Evolutionary conservation across 352 stramenopile species (phyloP).

Genomic region (Blastocystis sp.): DNA sequence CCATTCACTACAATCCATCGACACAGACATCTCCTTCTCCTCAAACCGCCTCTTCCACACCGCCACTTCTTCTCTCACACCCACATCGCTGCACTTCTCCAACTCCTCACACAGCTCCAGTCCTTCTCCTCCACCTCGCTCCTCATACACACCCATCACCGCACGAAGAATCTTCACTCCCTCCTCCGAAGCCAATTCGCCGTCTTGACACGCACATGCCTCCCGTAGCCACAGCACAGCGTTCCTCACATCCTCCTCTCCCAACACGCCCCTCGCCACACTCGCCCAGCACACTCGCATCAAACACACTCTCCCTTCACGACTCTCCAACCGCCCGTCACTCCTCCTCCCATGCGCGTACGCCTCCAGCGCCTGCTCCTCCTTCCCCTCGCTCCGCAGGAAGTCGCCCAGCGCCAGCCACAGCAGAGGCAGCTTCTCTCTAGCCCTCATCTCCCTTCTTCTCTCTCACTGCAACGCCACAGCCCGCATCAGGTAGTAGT

Average conservation of each 20-base stretch:
- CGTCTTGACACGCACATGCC: background rate
- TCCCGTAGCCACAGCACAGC: background rate
- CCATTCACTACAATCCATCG: slow-evolving; percentile 54
- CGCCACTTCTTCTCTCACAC: background rate
- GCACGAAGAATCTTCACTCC: background rate
- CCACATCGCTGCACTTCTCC: slow-evolving; percentile 3
- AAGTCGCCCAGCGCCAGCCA: slow-evolving; percentile 48
- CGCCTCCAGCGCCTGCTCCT: slow-evolving; percentile 10
- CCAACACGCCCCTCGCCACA: background rate
- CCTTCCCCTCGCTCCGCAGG: background rate
- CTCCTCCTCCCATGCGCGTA: background rate
- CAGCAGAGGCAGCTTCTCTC: background rate
- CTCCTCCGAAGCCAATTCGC: background rate
- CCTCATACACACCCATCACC: background rate
- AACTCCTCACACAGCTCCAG: background rate
- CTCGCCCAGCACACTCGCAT: background rate
- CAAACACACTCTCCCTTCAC: background rate
- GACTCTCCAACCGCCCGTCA: background rate
- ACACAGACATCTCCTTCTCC: slow-evolving; percentile 41
- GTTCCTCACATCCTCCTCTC: background rate
- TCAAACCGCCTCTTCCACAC: background rate
- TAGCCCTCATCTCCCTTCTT: background rate
- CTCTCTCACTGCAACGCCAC: slow-evolving; percentile 15
- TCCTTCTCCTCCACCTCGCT: background rate
- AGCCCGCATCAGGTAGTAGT: slow-evolving; percentile 41